Base-by-base conservation (phyloP, 2,329 filamentous ascomycete species). In the Pestalotiopsis sp. region DNA sequence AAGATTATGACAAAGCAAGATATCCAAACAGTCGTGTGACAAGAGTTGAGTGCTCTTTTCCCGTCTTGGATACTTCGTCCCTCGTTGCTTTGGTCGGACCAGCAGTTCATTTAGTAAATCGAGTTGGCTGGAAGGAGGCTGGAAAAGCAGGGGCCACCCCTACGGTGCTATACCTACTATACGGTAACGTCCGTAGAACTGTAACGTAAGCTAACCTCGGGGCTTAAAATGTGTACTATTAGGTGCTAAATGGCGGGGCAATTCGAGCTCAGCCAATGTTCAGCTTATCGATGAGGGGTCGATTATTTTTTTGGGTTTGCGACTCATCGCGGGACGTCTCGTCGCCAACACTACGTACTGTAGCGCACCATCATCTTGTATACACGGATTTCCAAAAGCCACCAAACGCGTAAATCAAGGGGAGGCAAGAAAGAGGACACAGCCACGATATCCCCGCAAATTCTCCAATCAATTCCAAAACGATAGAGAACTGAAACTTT, bases 221-320 rank as follows among this genome's bases (percentile, higher is more conserved):
- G 31, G 31, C 31, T 36, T 36, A 36, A 49, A 17, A 23, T 65
- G 41, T 14, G 31, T 36, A 49, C n/a, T 25, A 20, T 9, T 23
- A 4, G 14, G n/a, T 56, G 23, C 20, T 27, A 66, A 27, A 66
- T 66, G 63, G 63, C 63, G 63, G 63, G 63, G 63, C 63, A 66
- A 66, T 66, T 36, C 31, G 6, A 36, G 31, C 31, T 36, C 31
- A 36, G 5, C 31, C 63, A n/a, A 38, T 39, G 31, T 31, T 23
- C 14, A 27, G 17, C 45, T n/a, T 56, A 25, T 56, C 31, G 45
- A 66, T 41, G 41, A 56, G 63, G 41, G 49, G 63, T 58, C 49
- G n/a, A 66, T 36, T 9, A 9, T 9, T 38, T 38, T 38, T 66
- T 66, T 58, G 17, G 45, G 45, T 52, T 52, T 52, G 45, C 45